These are phyloP conservation scores for Nadsonia starkeyi-henricii DNA, from an alignment of 1,139 yeast genomes.

Conservation along the genomic window DNA sequence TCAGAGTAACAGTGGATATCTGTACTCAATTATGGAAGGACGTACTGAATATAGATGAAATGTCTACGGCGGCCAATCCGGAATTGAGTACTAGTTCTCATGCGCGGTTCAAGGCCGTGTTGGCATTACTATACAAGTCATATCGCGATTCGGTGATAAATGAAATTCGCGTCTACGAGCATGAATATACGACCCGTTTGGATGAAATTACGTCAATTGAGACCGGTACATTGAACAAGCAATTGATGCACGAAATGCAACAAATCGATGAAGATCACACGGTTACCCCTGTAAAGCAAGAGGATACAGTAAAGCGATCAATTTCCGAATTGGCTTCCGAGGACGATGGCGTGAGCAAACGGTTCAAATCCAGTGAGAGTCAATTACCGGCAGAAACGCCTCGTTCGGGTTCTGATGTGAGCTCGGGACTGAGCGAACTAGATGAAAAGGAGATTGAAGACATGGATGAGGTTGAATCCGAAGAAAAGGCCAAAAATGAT, in stretches of 20 bases:
- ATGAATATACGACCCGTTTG: slow-evolving; percentile 17
- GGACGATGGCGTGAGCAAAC: too few relatives aligned
- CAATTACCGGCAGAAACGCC: slow-evolving; percentile 1
- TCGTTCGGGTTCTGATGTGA: slow-evolving; percentile 14
- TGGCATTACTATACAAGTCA: slow-evolving; percentile 19
- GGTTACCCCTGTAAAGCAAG: slow-evolving; percentile 8
- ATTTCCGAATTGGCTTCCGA: too few relatives aligned
- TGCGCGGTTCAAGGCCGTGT: slow-evolving; percentile 14
- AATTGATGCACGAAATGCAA: slow-evolving; percentile 15
- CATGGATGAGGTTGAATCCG: slow-evolving; percentile 1
- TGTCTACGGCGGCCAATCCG: not conserved
- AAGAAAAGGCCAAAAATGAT: not conserved
- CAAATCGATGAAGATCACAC: slow-evolving; percentile 9
- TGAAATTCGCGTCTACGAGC: slow-evolving; percentile 23
- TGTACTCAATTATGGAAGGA: not conserved
- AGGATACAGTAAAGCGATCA: not conserved
- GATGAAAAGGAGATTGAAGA: slow-evolving; percentile 6
- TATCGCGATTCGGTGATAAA: slow-evolving; percentile 17
- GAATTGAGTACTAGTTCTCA: not conserved
- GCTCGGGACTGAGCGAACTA: slow-evolving; percentile 14
- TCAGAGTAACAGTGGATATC: slow-evolving; percentile 16
- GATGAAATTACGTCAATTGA: slow-evolving; percentile 24
- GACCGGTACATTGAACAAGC: slow-evolving; percentile 24
- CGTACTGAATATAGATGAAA: not conserved
- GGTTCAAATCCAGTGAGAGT: too few relatives aligned